Evolutionary conservation across 1,284 basidiomycete species (phyloP).

Genomic region (Papiliotrema terrestris): DNA sequence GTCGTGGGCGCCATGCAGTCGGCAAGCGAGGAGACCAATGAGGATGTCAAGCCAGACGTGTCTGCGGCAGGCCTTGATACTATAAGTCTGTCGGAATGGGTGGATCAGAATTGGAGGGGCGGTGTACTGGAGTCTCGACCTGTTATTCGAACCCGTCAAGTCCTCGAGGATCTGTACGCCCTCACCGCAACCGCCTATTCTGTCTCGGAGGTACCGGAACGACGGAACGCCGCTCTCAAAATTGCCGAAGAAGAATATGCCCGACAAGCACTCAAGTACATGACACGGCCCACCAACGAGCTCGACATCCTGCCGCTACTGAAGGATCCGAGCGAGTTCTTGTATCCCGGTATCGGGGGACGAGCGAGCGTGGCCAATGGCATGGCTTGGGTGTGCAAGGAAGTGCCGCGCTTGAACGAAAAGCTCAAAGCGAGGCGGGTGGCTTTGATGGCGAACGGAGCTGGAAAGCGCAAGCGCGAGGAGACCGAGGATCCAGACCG

Average conservation of each 20-base stretch:
- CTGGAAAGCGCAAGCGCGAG: not conserved
- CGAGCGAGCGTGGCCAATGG: constrained; percentile 29
- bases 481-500: too few species aligned
- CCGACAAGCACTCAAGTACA: constrained; percentile 22
- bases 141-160: not conserved
- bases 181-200: too few species aligned
- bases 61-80: not conserved
- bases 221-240: not conserved
- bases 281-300: constrained; percentile 25
- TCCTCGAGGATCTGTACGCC: not conserved
- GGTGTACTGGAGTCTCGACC: constrained; percentile 20
- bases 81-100: constrained; percentile 26
- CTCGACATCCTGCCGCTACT: constrained; percentile 39
- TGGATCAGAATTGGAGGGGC: constrained; percentile 21
- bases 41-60: constrained; percentile 1
- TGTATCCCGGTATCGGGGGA: constrained; percentile 30
- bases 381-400: constrained; percentile 27
- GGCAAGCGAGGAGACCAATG: constrained; percentile 2
- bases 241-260: constrained; percentile 20
- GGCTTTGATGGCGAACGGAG: not conserved
- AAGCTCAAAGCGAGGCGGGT: not conserved
- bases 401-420: constrained; percentile 18
- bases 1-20: constrained; percentile 36
- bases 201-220: not conserved
- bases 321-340: constrained; percentile 31